These are phyloP conservation scores for Claviceps sp. DNA, from an alignment of 2,329 filamentous ascomycete genomes.

Conservation along the genomic window DNA sequence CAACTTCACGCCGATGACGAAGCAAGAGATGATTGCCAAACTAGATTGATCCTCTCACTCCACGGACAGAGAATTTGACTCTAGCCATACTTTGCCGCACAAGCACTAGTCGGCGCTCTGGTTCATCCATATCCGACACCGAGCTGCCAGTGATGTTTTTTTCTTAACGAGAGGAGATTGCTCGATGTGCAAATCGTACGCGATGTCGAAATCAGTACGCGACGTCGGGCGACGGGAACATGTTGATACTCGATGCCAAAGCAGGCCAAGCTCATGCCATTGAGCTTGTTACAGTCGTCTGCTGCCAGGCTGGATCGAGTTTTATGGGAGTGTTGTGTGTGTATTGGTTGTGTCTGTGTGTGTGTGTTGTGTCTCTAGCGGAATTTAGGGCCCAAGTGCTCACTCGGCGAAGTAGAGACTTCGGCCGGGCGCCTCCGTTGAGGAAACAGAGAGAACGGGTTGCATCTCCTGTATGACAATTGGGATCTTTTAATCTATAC, in stretches of 20 bases:
- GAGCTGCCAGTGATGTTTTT: slow-evolving; percentile 14
- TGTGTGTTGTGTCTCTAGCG: slow-evolving; percentile 16
- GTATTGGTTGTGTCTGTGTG: background rate
- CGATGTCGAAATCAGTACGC: slow-evolving; percentile 13
- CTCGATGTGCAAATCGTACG: slow-evolving; percentile 15
- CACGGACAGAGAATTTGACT: slow-evolving; percentile 15
- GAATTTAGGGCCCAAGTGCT: background rate
- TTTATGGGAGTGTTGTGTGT: slow-evolving; percentile 2
- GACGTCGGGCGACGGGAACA: slow-evolving; percentile 15
- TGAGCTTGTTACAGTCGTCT: slow-evolving; percentile 6
- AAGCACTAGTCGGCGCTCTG: slow-evolving; percentile 16
- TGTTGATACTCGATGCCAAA: slow-evolving; percentile 15
- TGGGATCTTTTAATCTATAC: slow-evolving; percentile 3
- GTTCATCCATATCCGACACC: slow-evolving; percentile 15
- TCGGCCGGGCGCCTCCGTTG: background rate
- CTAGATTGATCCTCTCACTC: slow-evolving; percentile 59
- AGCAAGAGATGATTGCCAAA: slow-evolving; percentile 95
- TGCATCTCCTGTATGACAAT: slow-evolving; percentile 4
- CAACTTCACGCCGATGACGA: slow-evolving; percentile 79
- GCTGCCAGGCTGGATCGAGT: slow-evolving; percentile 11
- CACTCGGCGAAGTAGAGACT: slow-evolving; percentile 4
- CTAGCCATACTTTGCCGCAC: slow-evolving; percentile 18
- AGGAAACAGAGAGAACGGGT: slow-evolving; percentile 1
- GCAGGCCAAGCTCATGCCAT: slow-evolving; percentile 4
- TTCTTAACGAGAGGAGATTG: slow-evolving; percentile 3